Evolutionary conservation across 805 yeast genomes (phyloP), one percentile per base, ranked within the genome.

Genomic region (Brettanomyces sp.): DNA sequence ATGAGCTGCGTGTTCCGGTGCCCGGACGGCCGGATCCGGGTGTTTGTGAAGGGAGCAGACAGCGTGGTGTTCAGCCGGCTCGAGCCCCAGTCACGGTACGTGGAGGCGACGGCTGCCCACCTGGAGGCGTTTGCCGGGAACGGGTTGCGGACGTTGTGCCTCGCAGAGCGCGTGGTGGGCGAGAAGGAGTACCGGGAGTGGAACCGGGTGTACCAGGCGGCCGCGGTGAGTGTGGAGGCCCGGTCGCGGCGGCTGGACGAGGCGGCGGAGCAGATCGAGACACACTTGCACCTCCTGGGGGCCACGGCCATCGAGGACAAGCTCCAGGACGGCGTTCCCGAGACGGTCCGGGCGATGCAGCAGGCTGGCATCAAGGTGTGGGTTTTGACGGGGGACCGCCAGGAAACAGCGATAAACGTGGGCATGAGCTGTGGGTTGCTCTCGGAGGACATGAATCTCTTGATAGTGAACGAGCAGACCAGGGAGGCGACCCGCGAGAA

Each of bases 301-400:
- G 98, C 98, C 2, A 95, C 99, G 35, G 99, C 99, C 1, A 93
- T 93, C 60, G 99, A 93, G 63, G 99, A 93, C 63, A 91, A 93
- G 60, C 70, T 93, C 42, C 99, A 93, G 67, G 98, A 91, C 47
- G 99, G 97, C 37, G 99, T 93, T 21, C 98, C 99, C 2, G 99
- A 93, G 53, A 89, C 99, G 1, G 95, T 93, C 49, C 93, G 87
- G 53, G 85, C 95, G 5, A 73, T 93, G 46, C 99, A 95, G 62
- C 88, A 85, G 47, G 99, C 99, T 0, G 98, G 98, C 13, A 90
- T 95, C 52, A 91, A 89, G 62, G 79, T 93, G 14, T 93, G 99
- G 99, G 97, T 93, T 23, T 70, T 93, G 43, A 93, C 99, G 2
- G 99, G 99, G 56, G 99, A 93, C 61, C 77, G 96, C 63, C 99